A percentile compares a stretch with the other conserved stretches of the same genome.
Conservation (phyloP, 2,329 filamentous ascomycete species). For the Fusarium torulosum region DNA sequence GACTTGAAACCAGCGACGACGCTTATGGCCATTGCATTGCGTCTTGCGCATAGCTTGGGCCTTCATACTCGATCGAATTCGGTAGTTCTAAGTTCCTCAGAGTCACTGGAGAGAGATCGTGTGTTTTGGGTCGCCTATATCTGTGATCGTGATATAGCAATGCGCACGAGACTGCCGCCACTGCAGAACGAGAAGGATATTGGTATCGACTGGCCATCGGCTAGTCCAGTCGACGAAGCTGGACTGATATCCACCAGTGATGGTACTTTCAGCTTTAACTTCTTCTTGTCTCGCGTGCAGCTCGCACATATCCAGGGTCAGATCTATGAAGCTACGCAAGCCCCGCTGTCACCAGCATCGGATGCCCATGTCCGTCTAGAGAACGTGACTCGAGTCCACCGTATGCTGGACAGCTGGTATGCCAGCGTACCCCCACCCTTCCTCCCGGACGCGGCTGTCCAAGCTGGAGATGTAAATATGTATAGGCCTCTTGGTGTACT, state of each 20-base stretch:
- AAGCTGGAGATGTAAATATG: background rate
- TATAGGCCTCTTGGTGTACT: constrained; percentile 13
- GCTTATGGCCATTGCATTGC: constrained; percentile 24
- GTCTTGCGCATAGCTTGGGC: constrained; percentile 21
- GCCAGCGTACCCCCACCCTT: background rate
- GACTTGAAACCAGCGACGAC: constrained; percentile 17
- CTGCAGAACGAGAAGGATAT: constrained; percentile 15
- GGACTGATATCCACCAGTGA: background rate
- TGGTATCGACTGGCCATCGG: constrained; percentile 14
- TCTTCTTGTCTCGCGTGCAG: constrained; percentile 16
- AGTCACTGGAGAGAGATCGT: constrained; percentile 4
- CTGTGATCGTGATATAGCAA: constrained; percentile 25
- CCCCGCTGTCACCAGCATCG: background rate
- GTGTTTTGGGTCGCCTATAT: constrained; percentile 39
- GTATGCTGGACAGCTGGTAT: constrained; percentile 19
- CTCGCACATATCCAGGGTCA: constrained; percentile 33
- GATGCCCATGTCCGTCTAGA: background rate
- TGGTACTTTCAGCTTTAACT: background rate
- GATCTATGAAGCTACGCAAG: constrained; percentile 17
- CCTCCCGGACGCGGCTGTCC: background rate
- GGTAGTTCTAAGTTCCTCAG: background rate
- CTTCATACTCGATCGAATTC: constrained; percentile 2
- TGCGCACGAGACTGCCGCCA: constrained; percentile 12
- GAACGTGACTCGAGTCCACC: background rate
- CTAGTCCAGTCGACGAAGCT: background rate